Evolutionary conservation across 345 rosid genomes (phyloP), one percentile per base, ranked within the genome.

Genomic region (Barbarea vulgaris): DNA sequence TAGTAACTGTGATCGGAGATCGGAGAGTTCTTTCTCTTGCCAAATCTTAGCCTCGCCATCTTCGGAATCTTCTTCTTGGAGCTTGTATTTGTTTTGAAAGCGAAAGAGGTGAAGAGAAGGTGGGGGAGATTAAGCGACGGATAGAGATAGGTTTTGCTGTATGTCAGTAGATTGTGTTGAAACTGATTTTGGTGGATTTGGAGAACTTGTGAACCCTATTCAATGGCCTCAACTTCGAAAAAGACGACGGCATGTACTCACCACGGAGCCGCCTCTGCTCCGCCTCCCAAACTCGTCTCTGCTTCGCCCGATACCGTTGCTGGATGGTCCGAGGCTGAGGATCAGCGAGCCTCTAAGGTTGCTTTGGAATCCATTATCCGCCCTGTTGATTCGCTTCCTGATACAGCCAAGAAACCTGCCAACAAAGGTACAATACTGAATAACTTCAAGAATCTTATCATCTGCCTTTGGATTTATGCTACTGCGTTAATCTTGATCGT

Each of bases 211-310:
- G 37, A 94, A 94, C 79, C 97, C 97, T 46, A 73, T 88, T 60
- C 98, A 91, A 94, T 91, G 97, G 93, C 97, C 97, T 61, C 97
- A 91, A 50, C 87, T 90, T 27, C 90, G 97, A 67, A 91, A 91
- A 88, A 82, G 82, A 67, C 93, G 93, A 81, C 96, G 97, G 82
- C 76, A 53, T 80, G 81, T 74, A 5, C 54, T 70, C 76, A 63
- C 37, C 80, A 70, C 69, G 63, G 56, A 13, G 55, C 56, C 42
- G 55, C 56, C 42, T 59, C 72, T 56, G 70, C 86, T 34, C 77
- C 85, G 54, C 22, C 86, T n/a, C 72, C 79, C 6, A 71, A 84
- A 41, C 28, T 84, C 14, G 60, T 78, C 34, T 67, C 84, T 58
- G 64, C 83, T 77, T 25, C 63, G 3, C 69, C 75, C 33, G 78